A percentile compares a stretch with the other conserved stretches of the same genome.
These are phyloP conservation scores for Apiotrichum brassicae DNA, from an alignment of 1,284 basidiomycete genomes.

Conservation along the genomic window DNA sequence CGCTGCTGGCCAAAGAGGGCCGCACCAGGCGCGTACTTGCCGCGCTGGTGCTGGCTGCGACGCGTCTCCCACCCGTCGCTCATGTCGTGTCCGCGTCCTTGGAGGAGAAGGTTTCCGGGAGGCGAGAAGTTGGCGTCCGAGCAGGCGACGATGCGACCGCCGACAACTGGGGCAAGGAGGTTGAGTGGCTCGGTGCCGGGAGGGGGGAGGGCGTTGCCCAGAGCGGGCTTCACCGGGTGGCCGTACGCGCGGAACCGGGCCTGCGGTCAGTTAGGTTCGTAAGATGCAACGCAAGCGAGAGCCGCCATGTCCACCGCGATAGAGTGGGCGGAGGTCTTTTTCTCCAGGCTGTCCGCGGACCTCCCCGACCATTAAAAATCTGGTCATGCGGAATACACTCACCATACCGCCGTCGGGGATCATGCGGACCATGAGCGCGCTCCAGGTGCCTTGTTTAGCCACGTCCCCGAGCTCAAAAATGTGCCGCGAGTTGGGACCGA, in stretches of 20 bases:
- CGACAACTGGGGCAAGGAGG: constrained; percentile 83
- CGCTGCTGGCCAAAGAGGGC: constrained; percentile 55
- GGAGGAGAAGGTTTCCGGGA: constrained; percentile 83
- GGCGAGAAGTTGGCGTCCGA: constrained; percentile 90
- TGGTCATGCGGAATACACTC: constrained; percentile 33
- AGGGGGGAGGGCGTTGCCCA: constrained; percentile 48
- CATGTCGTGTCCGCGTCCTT: constrained; percentile 87
- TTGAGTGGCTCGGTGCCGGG: constrained; percentile 56
- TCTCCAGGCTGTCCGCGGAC: too few relatives aligned
- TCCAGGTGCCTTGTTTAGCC: constrained; percentile 54
- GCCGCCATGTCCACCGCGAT: too few relatives aligned
- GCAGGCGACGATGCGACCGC: constrained; percentile 57
- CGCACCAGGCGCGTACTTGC: constrained; percentile 49
- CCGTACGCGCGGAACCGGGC: constrained; percentile 84
- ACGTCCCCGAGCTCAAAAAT: constrained; percentile 57
- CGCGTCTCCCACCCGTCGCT: constrained; percentile 98
- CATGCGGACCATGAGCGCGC: constrained; percentile 87
- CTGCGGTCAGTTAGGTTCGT: constrained; percentile 52
- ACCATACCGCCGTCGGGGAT: constrained; percentile 96
- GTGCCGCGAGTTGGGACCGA: constrained; percentile 79
- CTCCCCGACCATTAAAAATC: too few relatives aligned
- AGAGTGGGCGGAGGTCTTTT: too few relatives aligned
- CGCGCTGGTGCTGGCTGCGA: constrained; percentile 65
- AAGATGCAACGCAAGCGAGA: too few relatives aligned
- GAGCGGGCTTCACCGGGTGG: constrained; percentile 55